phyloP scores from a whole-genome alignment of 176 grass and related monocot species.

The Carex myosuroides region DNA sequence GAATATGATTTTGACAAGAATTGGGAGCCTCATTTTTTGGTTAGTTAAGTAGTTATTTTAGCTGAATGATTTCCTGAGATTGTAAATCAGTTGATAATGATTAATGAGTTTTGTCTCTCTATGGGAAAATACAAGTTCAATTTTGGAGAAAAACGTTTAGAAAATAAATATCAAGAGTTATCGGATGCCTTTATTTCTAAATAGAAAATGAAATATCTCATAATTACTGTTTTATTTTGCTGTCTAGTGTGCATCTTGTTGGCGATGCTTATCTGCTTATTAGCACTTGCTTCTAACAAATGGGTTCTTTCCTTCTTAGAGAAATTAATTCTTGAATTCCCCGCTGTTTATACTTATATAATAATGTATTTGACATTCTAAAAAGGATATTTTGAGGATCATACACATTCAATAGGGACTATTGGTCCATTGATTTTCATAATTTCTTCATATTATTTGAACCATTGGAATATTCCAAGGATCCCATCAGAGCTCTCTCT shows the following conservation, averaged over 20 bases:
- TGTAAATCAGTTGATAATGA: no score
- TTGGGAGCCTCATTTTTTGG: no score
- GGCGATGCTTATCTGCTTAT: background rate
- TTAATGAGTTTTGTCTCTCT: no score
- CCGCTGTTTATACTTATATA: background rate
- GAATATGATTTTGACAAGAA: no score
- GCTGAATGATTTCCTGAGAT: no score
- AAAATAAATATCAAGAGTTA: no score
- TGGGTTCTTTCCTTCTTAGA: background rate
- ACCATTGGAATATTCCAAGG: background rate
- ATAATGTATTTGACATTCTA: background rate
- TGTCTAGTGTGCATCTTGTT: background rate
- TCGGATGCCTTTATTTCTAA: no score
- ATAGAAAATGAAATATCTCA: background rate
- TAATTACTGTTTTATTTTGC: background rate
- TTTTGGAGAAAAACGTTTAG: no score
- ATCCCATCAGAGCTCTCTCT: background rate
- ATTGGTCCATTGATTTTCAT: background rate
- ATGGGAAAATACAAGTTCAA: no score
- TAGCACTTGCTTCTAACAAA: background rate
- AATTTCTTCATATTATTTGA: background rate
- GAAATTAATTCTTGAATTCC: background rate
- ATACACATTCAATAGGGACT: background rate
- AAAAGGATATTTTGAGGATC: background rate
- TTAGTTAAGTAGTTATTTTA: no score